Evolutionary conservation across 495 filamentous ascomycete genomes (phyloP).

Genomic region (Penicillium subrubescens): DNA sequence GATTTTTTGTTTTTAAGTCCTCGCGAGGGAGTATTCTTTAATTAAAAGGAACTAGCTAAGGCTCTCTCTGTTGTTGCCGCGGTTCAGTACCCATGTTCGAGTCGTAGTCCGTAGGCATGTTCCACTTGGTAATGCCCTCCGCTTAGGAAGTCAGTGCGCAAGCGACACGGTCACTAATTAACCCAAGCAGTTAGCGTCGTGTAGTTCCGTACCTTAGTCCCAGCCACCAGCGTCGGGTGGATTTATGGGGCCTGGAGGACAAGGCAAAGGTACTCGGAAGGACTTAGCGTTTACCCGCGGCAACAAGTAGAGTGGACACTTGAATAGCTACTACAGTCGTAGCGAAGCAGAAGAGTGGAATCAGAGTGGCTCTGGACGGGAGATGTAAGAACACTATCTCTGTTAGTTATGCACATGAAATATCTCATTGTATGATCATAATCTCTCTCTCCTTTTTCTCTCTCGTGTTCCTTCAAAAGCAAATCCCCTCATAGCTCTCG

Average conservation of each 20-base stretch:
- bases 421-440: no score
- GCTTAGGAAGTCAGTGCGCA: neutral
- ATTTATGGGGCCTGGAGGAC: neutral
- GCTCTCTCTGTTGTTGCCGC: neutral
- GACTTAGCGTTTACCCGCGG: slow-evolving; percentile 15
- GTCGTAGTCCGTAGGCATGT: neutral
- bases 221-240: no score
- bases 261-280: neutral
- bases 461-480: neutral
- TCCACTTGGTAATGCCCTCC: neutral
- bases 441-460: neutral
- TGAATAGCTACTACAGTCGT: no score
- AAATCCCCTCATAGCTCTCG: neutral
- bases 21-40: neutral
- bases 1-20: neutral
- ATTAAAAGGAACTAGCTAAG: neutral
- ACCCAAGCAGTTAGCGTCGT: slow-evolving; percentile 1
- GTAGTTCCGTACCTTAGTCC: neutral
- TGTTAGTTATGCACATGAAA: neutral
- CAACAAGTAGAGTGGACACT: no score
- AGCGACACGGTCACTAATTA: neutral
- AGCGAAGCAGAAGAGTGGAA: neutral
- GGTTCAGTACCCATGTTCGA: neutral
- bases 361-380: neutral
- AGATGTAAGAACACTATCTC: neutral